These are phyloP conservation scores for Mycoemilia scoparia DNA, from an alignment of 192 early-diverging fungal species.

Conservation along the genomic window DNA sequence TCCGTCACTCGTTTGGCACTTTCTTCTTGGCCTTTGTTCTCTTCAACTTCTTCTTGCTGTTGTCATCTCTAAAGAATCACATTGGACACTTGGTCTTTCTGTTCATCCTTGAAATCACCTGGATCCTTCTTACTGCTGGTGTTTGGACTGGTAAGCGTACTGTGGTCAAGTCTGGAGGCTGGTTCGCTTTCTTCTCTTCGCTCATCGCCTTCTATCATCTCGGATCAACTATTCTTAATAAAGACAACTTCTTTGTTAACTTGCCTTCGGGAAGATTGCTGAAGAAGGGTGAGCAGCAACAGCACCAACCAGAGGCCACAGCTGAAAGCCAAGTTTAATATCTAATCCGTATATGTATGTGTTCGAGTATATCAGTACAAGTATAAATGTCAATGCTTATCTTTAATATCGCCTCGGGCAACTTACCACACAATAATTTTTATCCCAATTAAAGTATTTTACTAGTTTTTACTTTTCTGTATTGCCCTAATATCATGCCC, in stretches of 20 bases:
- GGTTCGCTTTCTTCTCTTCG: constrained; percentile 53
- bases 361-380: too few species aligned
- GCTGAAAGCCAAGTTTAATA: too few species aligned
- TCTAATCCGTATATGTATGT: too few species aligned
- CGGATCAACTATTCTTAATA: constrained; percentile 36
- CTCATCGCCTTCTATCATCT: constrained; percentile 61
- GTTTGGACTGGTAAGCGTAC: constrained; percentile 30
- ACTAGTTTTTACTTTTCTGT: too few species aligned
- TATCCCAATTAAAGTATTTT: too few species aligned
- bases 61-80: constrained; percentile 43
- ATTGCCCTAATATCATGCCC: too few species aligned
- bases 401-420: too few species aligned
- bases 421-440: too few species aligned
- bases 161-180: constrained; percentile 44
- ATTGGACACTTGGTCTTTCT: constrained; percentile 41
- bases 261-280: too few species aligned
- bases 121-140: constrained; percentile 45
- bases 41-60: constrained; percentile 48
- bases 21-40: constrained; percentile 48
- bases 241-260: constrained; percentile 31
- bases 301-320: too few species aligned
- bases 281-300: too few species aligned
- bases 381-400: too few species aligned
- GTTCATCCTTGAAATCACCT: constrained; percentile 44
- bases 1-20: constrained; percentile 35